phyloP scores from a whole-genome alignment of 768 basidiomycete genomes.

The Agaricus bisporus region DNA sequence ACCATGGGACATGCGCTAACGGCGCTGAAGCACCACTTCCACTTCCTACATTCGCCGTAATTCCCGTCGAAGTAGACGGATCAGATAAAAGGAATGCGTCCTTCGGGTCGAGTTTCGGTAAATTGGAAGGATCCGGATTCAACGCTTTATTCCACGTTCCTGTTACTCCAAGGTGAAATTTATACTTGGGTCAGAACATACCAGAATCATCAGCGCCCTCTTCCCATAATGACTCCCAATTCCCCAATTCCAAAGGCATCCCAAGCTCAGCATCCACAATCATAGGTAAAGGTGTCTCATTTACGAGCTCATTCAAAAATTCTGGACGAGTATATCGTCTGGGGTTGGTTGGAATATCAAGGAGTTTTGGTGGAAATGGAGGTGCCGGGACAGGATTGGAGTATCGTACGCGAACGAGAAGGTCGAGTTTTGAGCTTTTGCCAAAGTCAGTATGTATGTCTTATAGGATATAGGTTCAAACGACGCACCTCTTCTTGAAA shows the following conservation, averaged over 20 bases:
- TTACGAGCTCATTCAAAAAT: slow-evolving; percentile 75
- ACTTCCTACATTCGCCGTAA: slow-evolving; percentile 33
- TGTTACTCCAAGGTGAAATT: not conserved
- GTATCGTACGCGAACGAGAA: slow-evolving; percentile 90
- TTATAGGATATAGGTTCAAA: not conserved
- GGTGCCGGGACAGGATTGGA: slow-evolving; percentile 92
- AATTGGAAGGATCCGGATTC: slow-evolving; percentile 59
- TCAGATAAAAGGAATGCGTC: slow-evolving; percentile 76
- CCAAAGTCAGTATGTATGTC: slow-evolving; percentile 7
- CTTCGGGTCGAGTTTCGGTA: slow-evolving; percentile 62
- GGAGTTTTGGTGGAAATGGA: slow-evolving; percentile 93
- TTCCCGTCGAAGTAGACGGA: slow-evolving; percentile 37
- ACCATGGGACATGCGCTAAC: slow-evolving; percentile 75
- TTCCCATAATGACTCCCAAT: slow-evolving; percentile 80
- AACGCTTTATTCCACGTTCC: slow-evolving; percentile 25
- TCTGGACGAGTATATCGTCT: slow-evolving; percentile 83
- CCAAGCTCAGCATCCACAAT: slow-evolving; percentile 95
- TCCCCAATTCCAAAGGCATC: slow-evolving; percentile 88
- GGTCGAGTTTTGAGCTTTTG: slow-evolving; percentile 65
- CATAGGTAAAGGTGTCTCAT: slow-evolving; percentile 85
- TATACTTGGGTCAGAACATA: slow-evolving; percentile 21
- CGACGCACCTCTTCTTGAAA: slow-evolving; percentile 46
- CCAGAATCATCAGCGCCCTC: slow-evolving; percentile 69
- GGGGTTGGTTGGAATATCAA: slow-evolving; percentile 88
- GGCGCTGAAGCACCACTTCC: slow-evolving; percentile 39